phyloP scores from a whole-genome alignment of 345 rosid genomes.

The Eucalyptus guilfoylei region DNA sequence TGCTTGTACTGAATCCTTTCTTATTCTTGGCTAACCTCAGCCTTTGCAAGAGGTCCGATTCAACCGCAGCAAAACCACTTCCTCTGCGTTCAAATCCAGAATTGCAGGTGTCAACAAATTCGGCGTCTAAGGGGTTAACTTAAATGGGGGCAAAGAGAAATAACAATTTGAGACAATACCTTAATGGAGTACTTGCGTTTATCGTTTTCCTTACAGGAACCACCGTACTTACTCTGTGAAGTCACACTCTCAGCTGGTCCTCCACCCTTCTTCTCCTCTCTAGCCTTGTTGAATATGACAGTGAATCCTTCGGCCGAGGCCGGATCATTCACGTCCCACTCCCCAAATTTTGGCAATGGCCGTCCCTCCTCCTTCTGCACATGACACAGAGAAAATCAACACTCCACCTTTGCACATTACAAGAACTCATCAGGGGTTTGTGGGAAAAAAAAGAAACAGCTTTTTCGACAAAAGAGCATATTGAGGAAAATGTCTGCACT shows the following conservation, averaged over 20 bases:
- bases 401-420: neutral
- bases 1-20: neutral
- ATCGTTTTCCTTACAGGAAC: neutral
- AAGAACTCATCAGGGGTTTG: neutral
- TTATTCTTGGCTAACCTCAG: neutral
- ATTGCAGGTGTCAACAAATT: neutral
- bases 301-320: constrained; percentile 3
- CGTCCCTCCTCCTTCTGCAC: neutral
- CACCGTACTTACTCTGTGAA: neutral
- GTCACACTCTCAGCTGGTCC: neutral
- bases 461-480: neutral
- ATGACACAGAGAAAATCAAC: neutral
- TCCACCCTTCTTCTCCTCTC: constrained; percentile 1
- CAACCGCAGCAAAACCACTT: constrained; percentile 8
- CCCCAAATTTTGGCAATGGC: constrained; percentile 8
- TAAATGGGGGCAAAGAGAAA: neutral
- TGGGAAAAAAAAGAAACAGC: neutral
- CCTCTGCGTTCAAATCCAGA: neutral
- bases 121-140: neutral
- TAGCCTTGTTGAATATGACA: constrained; percentile 1
- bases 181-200: neutral
- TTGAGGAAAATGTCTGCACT: neutral
- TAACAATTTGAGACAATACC: neutral
- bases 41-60: neutral
- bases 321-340: constrained; percentile 10